A percentile compares a stretch with the other conserved stretches of the same genome.
These are phyloP conservation scores for Termitomyces sp. DNA, from an alignment of 768 basidiomycete genomes.

Conservation along the genomic window DNA sequence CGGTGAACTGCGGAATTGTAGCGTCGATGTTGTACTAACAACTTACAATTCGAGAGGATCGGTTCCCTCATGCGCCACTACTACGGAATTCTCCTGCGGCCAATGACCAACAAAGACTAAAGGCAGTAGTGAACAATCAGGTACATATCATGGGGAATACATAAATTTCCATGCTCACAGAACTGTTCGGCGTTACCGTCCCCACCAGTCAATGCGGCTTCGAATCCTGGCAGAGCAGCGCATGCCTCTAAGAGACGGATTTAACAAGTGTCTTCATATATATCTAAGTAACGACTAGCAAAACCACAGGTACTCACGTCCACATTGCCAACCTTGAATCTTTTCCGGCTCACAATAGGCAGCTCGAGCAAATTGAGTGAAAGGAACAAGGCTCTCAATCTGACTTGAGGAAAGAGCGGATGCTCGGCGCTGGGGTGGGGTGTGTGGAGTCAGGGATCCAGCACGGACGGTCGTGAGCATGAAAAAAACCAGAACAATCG, in stretches of 20 bases:
- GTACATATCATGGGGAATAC: background rate
- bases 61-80: conserved; percentile 53
- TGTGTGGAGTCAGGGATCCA: conserved; percentile 6
- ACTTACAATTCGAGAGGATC: too few relatives aligned
- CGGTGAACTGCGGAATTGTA: too few relatives aligned
- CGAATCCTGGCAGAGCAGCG: conserved; percentile 30
- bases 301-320: conserved; percentile 19
- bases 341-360: conserved; percentile 22
- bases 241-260: conserved; percentile 22
- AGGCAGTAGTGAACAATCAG: background rate
- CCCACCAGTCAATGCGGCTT: conserved; percentile 28
- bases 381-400: conserved; percentile 20
- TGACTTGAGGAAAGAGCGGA: conserved; percentile 8
- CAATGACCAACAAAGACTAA: conserved; percentile 41
- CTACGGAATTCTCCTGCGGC: conserved; percentile 40
- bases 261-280: background rate
- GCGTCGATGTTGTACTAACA: too few relatives aligned
- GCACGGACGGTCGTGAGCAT: conserved; percentile 13
- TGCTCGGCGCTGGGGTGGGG: conserved; percentile 7
- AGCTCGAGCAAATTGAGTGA: conserved; percentile 30
- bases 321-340: conserved; percentile 28
- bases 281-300: background rate
- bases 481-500: conserved; percentile 4
- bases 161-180: conserved; percentile 20
- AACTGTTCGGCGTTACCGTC: conserved; percentile 32